Conservation (phyloP, 352 stramenopile genomes). For the Globisporangium recalcitrans region DNA sequence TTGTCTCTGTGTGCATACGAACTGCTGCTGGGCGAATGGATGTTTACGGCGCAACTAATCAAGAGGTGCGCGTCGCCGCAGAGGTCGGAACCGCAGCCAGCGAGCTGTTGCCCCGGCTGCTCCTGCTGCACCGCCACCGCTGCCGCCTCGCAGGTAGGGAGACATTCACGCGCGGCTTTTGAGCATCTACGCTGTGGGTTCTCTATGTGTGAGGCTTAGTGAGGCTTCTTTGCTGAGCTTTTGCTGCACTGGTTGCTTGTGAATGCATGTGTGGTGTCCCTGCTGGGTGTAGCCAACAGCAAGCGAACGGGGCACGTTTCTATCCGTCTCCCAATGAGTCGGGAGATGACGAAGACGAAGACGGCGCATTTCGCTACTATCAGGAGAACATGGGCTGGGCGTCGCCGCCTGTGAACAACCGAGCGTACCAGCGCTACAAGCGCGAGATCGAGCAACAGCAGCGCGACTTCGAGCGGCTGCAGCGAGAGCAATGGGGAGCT, state of each 20-base stretch:
- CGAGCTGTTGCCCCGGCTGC: background rate
- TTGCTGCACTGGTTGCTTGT: too few species aligned
- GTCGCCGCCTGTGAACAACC: background rate
- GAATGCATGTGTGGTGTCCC: background rate
- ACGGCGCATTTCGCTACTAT: background rate
- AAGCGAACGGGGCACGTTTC: background rate
- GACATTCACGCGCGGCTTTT: background rate
- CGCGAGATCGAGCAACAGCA: background rate
- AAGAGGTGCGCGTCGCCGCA: constrained; percentile 3
- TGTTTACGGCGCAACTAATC: background rate
- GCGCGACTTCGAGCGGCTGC: background rate
- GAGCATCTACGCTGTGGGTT: background rate
- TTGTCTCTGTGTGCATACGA: too few species aligned
- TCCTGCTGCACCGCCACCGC: background rate
- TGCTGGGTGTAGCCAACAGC: background rate
- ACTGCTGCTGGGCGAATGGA: too few species aligned
- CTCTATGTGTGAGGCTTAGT: too few species aligned
- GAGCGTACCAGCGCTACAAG: background rate
- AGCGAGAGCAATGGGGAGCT: background rate
- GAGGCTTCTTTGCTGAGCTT: too few species aligned
- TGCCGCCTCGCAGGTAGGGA: background rate
- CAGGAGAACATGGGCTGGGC: constrained; percentile 1
- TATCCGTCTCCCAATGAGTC: background rate
- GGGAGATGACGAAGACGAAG: constrained; percentile 3
- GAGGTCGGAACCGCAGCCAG: background rate